These are phyloP conservation scores for Rheum nobile DNA, from an alignment of 148 eudicot genomes.

Conservation along the genomic window DNA sequence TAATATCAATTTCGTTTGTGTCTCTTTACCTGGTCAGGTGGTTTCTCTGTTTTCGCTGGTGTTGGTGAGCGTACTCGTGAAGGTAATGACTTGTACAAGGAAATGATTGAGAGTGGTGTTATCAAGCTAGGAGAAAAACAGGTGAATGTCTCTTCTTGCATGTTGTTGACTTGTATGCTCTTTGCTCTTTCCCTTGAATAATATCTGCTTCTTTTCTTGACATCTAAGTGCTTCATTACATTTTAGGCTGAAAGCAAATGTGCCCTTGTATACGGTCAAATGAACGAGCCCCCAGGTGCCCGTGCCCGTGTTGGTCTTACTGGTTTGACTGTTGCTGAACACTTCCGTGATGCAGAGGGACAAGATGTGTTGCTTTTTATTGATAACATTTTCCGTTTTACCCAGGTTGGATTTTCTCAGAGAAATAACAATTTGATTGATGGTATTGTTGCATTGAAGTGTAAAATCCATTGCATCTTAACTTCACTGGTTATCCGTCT, in stretches of 20 bases:
- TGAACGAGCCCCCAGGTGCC: constrained; percentile 99
- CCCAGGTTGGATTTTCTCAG: constrained; percentile 42
- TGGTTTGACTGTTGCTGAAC: constrained; percentile 86
- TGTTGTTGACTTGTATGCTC: not conserved
- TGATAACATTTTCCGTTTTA: constrained; percentile 95
- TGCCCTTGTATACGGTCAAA: constrained; percentile 97
- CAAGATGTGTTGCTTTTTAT: constrained; percentile 97
- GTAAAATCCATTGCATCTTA: not conserved
- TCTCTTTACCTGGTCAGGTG: constrained; percentile 27
- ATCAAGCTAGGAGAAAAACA: constrained; percentile 97
- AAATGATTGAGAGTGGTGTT: constrained; percentile 99
- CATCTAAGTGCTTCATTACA: not conserved
- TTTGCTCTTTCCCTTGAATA: not conserved
- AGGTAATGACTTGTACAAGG: constrained; percentile 94
- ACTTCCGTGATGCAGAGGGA: constrained; percentile 93
- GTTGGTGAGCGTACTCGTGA: constrained; percentile 91
- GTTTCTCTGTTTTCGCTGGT: constrained; percentile 76
- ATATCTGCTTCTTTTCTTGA: not conserved
- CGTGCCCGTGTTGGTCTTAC: constrained; percentile 99
- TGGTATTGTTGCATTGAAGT: not conserved
- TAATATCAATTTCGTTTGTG: not conserved
- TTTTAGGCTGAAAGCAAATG: constrained; percentile 80
- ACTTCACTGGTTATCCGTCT: not conserved
- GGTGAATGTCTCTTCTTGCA: constrained; percentile 21
- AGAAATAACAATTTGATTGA: not conserved